Conservation (phyloP, 768 basidiomycete genomes). For the Tulasnella sp. region DNA sequence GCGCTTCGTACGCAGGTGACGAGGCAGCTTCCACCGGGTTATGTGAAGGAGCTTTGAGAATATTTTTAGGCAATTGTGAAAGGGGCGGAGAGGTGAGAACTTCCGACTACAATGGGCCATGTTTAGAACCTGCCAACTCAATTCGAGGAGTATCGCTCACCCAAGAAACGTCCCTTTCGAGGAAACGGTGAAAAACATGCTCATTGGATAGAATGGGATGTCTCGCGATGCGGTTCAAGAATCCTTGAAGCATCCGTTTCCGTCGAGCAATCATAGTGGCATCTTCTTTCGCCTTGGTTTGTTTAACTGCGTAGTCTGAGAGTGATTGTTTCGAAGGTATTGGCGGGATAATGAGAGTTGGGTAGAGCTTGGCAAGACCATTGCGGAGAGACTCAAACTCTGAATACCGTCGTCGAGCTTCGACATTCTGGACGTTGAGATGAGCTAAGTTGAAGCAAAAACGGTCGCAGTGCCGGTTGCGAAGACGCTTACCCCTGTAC, state of each 20-base stretch:
- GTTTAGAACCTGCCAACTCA: background rate
- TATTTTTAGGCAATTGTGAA: constrained; percentile 87
- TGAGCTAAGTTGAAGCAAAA: background rate
- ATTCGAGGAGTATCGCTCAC: constrained; percentile 32
- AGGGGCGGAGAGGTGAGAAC: constrained; percentile 88
- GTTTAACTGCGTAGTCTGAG: constrained; percentile 94
- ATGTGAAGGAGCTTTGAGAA: constrained; percentile 88
- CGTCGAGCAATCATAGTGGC: constrained; percentile 79
- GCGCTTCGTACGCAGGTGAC: constrained; percentile 62
- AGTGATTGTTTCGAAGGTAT: constrained; percentile 95
- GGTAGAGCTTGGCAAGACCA: constrained; percentile 78
- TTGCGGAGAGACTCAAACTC: constrained; percentile 91
- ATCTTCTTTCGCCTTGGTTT: constrained; percentile 94
- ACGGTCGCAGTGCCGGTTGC: background rate
- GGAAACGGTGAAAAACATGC: constrained; percentile 90
- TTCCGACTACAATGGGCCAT: constrained; percentile 50
- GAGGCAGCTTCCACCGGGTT: constrained; percentile 75
- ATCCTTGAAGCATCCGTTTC: constrained; percentile 91
- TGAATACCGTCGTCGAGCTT: constrained; percentile 86
- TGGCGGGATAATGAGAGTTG: constrained; percentile 92
- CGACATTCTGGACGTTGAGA: constrained; percentile 46
- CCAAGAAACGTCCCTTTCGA: constrained; percentile 96
- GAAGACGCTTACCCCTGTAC: constrained; percentile 53
- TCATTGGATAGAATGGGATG: constrained; percentile 96
- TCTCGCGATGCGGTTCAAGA: constrained; percentile 76